A percentile compares a stretch with the other conserved stretches of the same genome.
These are phyloP conservation scores for Solanum dulcamara DNA, from an alignment of 257 asterid species.

Conservation along the genomic window DNA sequence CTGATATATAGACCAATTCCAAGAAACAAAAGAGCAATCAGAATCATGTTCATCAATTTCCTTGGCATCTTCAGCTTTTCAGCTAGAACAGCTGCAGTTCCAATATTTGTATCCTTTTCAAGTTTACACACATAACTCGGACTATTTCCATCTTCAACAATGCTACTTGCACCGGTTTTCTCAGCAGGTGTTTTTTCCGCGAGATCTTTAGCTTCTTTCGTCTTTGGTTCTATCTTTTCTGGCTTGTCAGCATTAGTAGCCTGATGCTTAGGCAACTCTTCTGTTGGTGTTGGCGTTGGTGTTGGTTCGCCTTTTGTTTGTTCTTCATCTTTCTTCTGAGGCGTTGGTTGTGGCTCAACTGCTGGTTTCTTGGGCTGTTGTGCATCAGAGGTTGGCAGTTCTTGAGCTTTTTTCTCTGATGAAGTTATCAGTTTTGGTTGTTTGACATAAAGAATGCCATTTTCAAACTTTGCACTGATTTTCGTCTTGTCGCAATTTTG, in stretches of 20 bases:
- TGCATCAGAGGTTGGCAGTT: conserved; percentile 6
- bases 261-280: background rate
- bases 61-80: conserved; percentile 34
- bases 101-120: background rate
- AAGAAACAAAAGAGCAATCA: conserved; percentile 26
- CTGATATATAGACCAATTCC: conserved; percentile 30
- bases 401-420: conserved; percentile 11
- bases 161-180: background rate
- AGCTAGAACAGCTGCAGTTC: conserved; percentile 10
- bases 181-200: background rate
- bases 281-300: background rate
- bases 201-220: background rate
- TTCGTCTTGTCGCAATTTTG: conserved; percentile 32
- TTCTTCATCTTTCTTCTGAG: background rate
- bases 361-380: background rate
- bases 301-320: background rate
- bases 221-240: conserved; percentile 1
- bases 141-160: background rate
- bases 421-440: conserved; percentile 43
- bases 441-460: conserved; percentile 30
- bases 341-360: background rate
- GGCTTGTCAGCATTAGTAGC: background rate
- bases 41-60: conserved; percentile 15
- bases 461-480: conserved; percentile 58
- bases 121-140: background rate